Conservation (phyloP, 257 asterid species). For the Pogostemon cablin region DNA sequence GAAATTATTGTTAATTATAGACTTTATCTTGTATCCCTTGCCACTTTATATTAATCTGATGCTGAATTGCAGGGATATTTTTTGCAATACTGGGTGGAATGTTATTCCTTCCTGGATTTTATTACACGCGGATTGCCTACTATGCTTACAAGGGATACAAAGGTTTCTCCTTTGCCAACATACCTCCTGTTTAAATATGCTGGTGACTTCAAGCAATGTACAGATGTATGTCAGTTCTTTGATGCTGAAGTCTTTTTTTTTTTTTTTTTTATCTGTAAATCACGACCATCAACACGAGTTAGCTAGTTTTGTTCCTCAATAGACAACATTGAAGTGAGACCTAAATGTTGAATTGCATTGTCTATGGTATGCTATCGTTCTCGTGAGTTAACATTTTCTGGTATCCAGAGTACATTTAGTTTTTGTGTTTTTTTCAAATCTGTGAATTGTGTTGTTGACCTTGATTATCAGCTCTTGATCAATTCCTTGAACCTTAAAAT, state of each 20-base stretch:
- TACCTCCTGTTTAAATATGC: slow-evolving; percentile 70
- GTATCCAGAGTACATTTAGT: background rate
- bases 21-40: background rate
- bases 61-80: slow-evolving; percentile 63
- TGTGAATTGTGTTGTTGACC: slow-evolving; percentile 7
- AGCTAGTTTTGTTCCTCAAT: slow-evolving; percentile 30
- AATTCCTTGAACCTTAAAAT: background rate
- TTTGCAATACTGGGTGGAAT: slow-evolving; percentile 85
- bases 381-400: slow-evolving; percentile 24
- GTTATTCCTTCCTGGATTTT: slow-evolving; percentile 90
- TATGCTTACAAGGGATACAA: slow-evolving; percentile 96
- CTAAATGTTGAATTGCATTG: slow-evolving; percentile 11
- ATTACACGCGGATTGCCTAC: slow-evolving; percentile 89
- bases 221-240: slow-evolving; percentile 41
- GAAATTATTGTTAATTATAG: background rate
- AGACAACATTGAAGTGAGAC: slow-evolving; percentile 22
- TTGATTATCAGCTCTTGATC: background rate
- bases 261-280: slow-evolving; percentile 38
- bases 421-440: background rate
- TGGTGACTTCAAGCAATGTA: slow-evolving; percentile 51
- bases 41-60: slow-evolving; percentile 3
- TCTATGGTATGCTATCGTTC: slow-evolving; percentile 12
- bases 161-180: slow-evolving; percentile 92
- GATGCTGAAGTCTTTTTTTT: slow-evolving; percentile 29
- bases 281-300: slow-evolving; percentile 26